Conservation (phyloP, 768 basidiomycete species). For the Podaxis rugospora region DNA sequence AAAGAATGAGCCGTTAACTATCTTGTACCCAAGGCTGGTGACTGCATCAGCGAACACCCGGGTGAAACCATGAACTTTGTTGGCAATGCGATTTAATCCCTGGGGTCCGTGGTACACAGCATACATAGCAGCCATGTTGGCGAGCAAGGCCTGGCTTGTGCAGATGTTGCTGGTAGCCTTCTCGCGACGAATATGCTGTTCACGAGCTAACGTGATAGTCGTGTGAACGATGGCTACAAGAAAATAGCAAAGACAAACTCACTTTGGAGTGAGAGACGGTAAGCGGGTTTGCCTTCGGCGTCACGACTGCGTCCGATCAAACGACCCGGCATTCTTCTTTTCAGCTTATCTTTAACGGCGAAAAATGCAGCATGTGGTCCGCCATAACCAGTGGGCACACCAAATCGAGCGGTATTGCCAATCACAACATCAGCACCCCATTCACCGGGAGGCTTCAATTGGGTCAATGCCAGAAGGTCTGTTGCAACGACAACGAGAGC, state of each 20-base stretch:
- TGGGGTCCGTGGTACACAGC: conserved; percentile 93
- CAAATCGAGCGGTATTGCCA: conserved; percentile 95
- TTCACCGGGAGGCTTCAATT: conserved; percentile 94
- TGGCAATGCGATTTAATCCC: conserved; percentile 80
- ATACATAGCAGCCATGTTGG: conserved; percentile 99
- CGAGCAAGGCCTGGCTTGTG: conserved; percentile 94
- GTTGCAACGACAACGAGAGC: conserved; percentile 87
- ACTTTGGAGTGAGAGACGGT: conserved; percentile 94
- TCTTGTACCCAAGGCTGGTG: conserved; percentile 68
- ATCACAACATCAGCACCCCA: conserved; percentile 97
- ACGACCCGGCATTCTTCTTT: conserved; percentile 98
- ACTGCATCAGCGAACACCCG: conserved; percentile 67
- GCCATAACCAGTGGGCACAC: conserved; percentile 95
- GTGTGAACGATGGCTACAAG: background rate
- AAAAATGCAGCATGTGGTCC: conserved; percentile 99
- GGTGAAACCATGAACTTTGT: conserved; percentile 87
- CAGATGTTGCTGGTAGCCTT: conserved; percentile 99
- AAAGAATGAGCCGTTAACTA: conserved; percentile 76
- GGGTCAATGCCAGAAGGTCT: conserved; percentile 88
- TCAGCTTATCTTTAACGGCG: conserved; percentile 85
- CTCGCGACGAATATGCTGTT: conserved; percentile 96
- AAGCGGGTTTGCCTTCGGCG: conserved; percentile 78
- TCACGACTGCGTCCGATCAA: conserved; percentile 91
- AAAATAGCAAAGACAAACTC: conserved; percentile 24
- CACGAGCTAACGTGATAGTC: conserved; percentile 59